Conservation (phyloP, 805 yeast species). For the Starmerella potacharoeniae region DNA sequence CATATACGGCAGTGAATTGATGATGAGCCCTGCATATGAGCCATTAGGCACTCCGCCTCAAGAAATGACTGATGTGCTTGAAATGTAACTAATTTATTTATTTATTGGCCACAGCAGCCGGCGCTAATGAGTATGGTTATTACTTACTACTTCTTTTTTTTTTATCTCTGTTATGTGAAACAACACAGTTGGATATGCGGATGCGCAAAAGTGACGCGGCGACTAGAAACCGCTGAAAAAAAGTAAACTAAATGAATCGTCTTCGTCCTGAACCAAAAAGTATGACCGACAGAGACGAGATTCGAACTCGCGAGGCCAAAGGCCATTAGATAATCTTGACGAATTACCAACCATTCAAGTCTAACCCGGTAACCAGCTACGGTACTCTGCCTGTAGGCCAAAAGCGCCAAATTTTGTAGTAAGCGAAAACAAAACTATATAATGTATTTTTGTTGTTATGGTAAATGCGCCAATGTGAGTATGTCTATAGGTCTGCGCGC, state of each 20-base stretch:
- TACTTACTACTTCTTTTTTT: too few relatives aligned
- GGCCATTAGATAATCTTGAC: constrained; percentile 29
- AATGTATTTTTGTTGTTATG: background rate
- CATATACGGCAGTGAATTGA: constrained; percentile 69
- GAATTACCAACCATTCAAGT: constrained; percentile 28
- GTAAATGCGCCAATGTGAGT: too few relatives aligned
- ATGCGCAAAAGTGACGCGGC: background rate
- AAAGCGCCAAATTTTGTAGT: constrained; percentile 2
- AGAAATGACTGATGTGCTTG: constrained; percentile 11
- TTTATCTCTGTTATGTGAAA: too few relatives aligned
- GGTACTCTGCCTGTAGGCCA: constrained; percentile 29
- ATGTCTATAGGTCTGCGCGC: too few relatives aligned
- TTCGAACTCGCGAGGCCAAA: constrained; percentile 35
- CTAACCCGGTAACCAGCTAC: constrained; percentile 37
- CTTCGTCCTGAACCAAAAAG: constrained; percentile 11
- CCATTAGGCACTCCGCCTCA: constrained; percentile 8
- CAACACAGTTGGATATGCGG: too few relatives aligned
- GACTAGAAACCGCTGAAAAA: background rate
- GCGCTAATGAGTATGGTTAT: background rate
- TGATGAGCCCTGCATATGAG: constrained; percentile 13
- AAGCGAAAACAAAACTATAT: background rate
- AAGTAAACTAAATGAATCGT: constrained; percentile 13
- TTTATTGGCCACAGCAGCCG: background rate
- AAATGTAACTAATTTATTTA: constrained; percentile 10
- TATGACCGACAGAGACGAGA: constrained; percentile 32